These are phyloP conservation scores for Tieghemostelium lacteum DNA, from an alignment of 78 protist species.

Conservation along the genomic window DNA sequence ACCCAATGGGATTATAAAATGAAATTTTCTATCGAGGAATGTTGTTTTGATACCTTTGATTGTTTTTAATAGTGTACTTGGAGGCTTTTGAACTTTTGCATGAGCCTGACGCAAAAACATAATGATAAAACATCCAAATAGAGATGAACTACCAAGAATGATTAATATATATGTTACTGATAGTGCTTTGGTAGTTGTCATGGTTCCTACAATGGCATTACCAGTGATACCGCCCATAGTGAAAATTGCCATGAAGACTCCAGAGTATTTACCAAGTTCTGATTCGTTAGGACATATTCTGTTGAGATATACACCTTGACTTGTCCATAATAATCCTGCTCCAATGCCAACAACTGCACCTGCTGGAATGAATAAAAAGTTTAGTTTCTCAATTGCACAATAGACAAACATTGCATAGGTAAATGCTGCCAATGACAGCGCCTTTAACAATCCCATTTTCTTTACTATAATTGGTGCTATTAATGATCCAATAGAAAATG, in stretches of 20 bases:
- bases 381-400: slow-evolving; percentile 15
- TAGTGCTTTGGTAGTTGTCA: not conserved
- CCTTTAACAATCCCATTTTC: slow-evolving; percentile 47
- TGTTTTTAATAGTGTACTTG: not conserved
- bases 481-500: slow-evolving; percentile 53
- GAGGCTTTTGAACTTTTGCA: not conserved
- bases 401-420: slow-evolving; percentile 32
- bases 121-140: not conserved
- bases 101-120: not conserved
- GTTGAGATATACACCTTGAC: slow-evolving; percentile 31
- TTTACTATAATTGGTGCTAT: slow-evolving; percentile 31
- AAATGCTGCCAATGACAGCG: slow-evolving; percentile 25
- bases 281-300: not conserved
- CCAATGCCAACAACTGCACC: slow-evolving; percentile 10
- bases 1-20: slow-evolving; percentile 8
- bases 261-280: slow-evolving; percentile 32
- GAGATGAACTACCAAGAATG: not conserved
- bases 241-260: not conserved
- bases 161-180: not conserved
- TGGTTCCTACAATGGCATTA: not conserved
- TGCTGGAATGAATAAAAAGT: slow-evolving; percentile 30
- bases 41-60: not conserved
- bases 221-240: not conserved
- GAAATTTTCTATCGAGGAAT: slow-evolving; percentile 16
- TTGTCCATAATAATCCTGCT: slow-evolving; percentile 57